A percentile compares a stretch with the other conserved stretches of the same genome.
phyloP scores from a whole-genome alignment of 352 stramenopile species.

The Phytophthora meadii region DNA sequence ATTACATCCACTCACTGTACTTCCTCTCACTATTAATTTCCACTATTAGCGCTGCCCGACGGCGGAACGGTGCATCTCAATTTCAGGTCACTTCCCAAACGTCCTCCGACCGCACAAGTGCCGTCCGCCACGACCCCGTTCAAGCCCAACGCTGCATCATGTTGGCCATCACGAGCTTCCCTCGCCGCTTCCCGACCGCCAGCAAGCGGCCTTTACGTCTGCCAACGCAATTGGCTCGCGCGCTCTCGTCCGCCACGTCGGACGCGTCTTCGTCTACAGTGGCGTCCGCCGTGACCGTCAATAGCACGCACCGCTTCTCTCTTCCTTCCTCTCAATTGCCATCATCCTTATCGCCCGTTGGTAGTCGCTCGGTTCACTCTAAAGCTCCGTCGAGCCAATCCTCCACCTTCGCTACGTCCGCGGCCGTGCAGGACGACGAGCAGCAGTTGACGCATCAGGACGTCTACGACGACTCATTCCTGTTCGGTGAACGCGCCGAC shows the following conservation, averaged over 20 bases:
- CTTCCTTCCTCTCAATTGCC: constrained; percentile 2
- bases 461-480: constrained; percentile 61
- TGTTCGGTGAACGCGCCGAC: constrained; percentile 67
- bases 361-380: constrained; percentile 15
- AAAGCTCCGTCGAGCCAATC: constrained; percentile 24
- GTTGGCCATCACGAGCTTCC: constrained; percentile 85
- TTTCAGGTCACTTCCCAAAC: constrained; percentile 22
- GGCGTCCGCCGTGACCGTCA: constrained; percentile 38
- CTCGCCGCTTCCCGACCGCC: constrained; percentile 78
- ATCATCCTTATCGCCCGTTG: neutral
- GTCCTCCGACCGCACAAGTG: constrained; percentile 15
- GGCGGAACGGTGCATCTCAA: constrained; percentile 14
- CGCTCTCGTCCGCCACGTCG: constrained; percentile 18
- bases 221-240: constrained; percentile 4
- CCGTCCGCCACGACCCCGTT: constrained; percentile 12
- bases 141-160: constrained; percentile 37
- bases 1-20: no score
- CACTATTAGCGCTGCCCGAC: neutral
- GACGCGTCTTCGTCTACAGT: constrained; percentile 21
- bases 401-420: constrained; percentile 35
- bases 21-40: no score
- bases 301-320: constrained; percentile 1
- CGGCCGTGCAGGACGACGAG: constrained; percentile 29
- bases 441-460: constrained; percentile 26
- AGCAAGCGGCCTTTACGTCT: constrained; percentile 65